Evolutionary conservation across 495 filamentous ascomycete species (phyloP), one percentile per base, ranked within the genome.

Genomic region (Podospora comata): DNA sequence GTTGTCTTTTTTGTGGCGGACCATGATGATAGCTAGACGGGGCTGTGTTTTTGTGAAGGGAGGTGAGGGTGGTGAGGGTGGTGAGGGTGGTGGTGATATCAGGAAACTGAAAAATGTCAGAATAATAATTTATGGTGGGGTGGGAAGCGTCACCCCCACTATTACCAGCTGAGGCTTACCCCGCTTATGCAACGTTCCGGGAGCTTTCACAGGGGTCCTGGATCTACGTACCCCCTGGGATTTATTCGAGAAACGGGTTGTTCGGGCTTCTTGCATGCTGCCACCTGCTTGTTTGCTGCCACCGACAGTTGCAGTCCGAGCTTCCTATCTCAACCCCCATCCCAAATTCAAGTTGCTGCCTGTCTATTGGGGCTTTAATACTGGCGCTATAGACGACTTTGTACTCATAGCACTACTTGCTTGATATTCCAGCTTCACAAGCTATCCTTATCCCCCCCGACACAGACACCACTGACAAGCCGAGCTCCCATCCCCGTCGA

Each of bases 1-100:
- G 75, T 87, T 87, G 79, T 97, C 93, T 82, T 97, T 97, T 79
- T 97, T 97, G 80, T 96, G 92, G 64, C 93, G 92, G 65, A 96
- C 92, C 93, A 96, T 96, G 39, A 13, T 48, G 39, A 48, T 39
- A 39, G 5, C 5, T 39, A 5, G 5, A 11, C 3, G 34, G 39
- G 39, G 7, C 15, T 6, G 1, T 48, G 39, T 3, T 39, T 11
- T 39, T 11, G 39, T 13, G 39, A 48, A 48, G 13, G 13, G 39
- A 16, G 39, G 39, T 48, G 39, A 23, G 23, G 23, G 6, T 18
- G 39, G 15, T 48, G 39, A 48, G 39, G 39, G 34, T 23, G 23
- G 19, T 20, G 19, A 44, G 7, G 39, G 19, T 20, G 18, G 18
- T 7, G 27, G 11, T 30, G 23, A 6, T 30, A 62, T 30, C 9